Evolutionary conservation across 805 yeast genomes (phyloP).

Genomic region (Yarrowia yakushimensis): DNA sequence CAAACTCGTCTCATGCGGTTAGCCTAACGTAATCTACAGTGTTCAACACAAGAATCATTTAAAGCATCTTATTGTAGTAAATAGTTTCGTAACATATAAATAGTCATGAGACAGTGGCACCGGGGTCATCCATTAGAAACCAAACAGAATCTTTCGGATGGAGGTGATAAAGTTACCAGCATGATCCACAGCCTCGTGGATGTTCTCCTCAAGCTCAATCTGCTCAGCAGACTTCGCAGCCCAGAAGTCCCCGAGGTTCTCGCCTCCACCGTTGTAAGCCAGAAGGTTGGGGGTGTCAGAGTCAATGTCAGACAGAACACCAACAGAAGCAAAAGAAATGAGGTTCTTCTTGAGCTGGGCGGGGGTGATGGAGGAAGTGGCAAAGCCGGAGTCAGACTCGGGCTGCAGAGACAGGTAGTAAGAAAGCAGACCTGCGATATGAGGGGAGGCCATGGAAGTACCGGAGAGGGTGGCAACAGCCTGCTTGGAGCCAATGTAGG

Average conservation of each 20-base stretch:
- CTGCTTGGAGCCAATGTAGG: constrained; percentile 51
- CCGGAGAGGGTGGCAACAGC: constrained; percentile 56
- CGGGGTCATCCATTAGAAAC: constrained; percentile 13
- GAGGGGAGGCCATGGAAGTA: constrained; percentile 64
- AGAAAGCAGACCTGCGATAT: constrained; percentile 53
- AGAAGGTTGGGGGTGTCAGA: constrained; percentile 54
- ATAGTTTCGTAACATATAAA: constrained; percentile 23
- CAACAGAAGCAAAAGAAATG: constrained; percentile 51
- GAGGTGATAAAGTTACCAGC: background rate
- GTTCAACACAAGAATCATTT: background rate
- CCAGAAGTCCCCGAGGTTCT: constrained; percentile 53
- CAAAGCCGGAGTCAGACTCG: constrained; percentile 47
- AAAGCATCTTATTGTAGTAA: constrained; percentile 21
- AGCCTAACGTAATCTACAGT: too few relatives aligned
- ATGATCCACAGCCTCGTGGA: constrained; percentile 6
- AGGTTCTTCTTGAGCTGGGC: constrained; percentile 51
- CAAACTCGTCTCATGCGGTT: too few relatives aligned
- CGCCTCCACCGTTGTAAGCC: constrained; percentile 61
- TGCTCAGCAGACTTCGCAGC: constrained; percentile 18
- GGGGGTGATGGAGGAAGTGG: constrained; percentile 48
- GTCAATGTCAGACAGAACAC: constrained; percentile 46
- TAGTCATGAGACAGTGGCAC: constrained; percentile 23
- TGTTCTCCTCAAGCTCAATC: constrained; percentile 7
- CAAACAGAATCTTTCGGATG: constrained; percentile 17
- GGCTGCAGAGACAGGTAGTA: constrained; percentile 58